Conservation (phyloP, 768 basidiomycete species). For the Collybia sordida region DNA sequence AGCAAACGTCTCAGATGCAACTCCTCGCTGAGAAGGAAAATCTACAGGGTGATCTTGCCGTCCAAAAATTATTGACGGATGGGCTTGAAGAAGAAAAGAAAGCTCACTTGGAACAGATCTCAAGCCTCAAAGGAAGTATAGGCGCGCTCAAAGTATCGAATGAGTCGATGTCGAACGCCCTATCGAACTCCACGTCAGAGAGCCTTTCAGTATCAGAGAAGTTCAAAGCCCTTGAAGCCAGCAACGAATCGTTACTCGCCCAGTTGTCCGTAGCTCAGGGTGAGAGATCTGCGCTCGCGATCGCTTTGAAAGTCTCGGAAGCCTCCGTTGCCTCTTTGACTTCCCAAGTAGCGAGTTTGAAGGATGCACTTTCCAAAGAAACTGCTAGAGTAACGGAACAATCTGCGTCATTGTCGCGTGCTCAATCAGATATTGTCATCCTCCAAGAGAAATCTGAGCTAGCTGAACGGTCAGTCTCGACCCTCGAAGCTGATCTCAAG, state of each 20-base stretch:
- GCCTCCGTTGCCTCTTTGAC: constrained; percentile 4
- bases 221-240: not conserved
- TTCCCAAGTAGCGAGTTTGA: constrained; percentile 2
- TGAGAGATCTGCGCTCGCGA: constrained; percentile 3
- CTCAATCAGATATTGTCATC: not conserved
- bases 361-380: not conserved
- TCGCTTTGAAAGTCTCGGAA: constrained; percentile 3
- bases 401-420: not conserved
- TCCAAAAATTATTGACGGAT: no score
- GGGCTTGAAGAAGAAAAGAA: not conserved
- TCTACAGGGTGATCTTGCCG: not conserved
- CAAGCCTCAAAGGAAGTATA: constrained; percentile 1
- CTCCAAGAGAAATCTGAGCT: not conserved
- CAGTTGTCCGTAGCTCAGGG: constrained; percentile 7
- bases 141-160: not conserved
- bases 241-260: not conserved
- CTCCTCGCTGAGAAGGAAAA: not conserved
- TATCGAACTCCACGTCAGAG: not conserved
- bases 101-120: constrained; percentile 1
- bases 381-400: not conserved
- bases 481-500: constrained; percentile 5
- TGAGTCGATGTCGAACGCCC: not conserved
- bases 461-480: not conserved
- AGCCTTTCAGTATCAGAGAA: constrained; percentile 4
- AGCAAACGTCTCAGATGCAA: not conserved